Percentiles rank a stretch among this genome's conserved stretches.
Conservation (phyloP, 176 grass and related monocot species). For the Tillandsia leiboldiana region DNA sequence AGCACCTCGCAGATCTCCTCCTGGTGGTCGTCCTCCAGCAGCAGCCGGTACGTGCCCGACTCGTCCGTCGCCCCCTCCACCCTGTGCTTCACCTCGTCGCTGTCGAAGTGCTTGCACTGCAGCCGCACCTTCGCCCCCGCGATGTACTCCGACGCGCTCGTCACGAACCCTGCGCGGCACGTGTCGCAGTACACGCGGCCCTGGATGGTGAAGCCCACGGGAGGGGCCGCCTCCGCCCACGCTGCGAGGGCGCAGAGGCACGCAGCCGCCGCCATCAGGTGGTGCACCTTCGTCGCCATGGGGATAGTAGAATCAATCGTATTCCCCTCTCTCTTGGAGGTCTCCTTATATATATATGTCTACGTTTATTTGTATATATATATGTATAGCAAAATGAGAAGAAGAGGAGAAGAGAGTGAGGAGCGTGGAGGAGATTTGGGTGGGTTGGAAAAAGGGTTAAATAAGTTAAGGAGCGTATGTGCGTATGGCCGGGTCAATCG, state of each 20-base stretch:
- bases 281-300: too few species aligned
- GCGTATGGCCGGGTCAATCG: too few species aligned
- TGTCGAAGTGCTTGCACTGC: constrained; percentile 42
- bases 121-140: constrained; percentile 36
- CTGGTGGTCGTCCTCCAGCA: constrained; percentile 29
- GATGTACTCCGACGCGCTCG: constrained; percentile 23
- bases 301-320: too few species aligned
- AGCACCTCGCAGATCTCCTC: constrained; percentile 55
- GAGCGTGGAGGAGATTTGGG: too few species aligned
- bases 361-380: too few species aligned
- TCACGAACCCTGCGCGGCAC: constrained; percentile 59
- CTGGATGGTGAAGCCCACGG: constrained; percentile 14
- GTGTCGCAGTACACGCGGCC: constrained; percentile 57
- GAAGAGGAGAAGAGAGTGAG: too few species aligned
- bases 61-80: constrained; percentile 22
- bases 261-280: neutral
- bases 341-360: too few species aligned
- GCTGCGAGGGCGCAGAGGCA: neutral
- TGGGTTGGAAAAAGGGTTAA: too few species aligned
- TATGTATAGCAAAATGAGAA: too few species aligned
- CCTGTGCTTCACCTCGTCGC: constrained; percentile 13
- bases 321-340: too few species aligned
- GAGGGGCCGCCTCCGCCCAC: neutral
- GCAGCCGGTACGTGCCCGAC: constrained; percentile 28
- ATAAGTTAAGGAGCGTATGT: too few species aligned